Base-by-base conservation (phyloP, 164 flowering plant species). In the Protea cynaroides region DNA sequence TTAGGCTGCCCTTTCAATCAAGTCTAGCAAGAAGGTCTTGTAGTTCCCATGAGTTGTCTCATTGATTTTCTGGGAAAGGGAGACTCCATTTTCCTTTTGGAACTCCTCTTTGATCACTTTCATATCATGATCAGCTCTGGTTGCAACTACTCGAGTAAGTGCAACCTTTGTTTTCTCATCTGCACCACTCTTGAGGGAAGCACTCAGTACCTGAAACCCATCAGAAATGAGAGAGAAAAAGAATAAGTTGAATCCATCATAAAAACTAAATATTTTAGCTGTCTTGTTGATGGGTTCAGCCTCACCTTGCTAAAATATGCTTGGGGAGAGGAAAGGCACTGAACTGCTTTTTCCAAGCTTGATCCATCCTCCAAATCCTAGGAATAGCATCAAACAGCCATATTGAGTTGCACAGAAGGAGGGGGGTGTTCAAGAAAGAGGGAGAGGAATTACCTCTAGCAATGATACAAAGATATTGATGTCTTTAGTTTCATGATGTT, bases 21-120 rank as follows among this genome's bases (percentile, higher is more conserved):
- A 74, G 18, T 86, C 63, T 37, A 87, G 81, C 83, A 92, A 68
- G 76, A 89, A 81, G 22, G 87, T 88, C 76, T 77, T 87, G 63
- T 78, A 89, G 78, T 78, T 84, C 29, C 96, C 97, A 37, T 70
- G 65, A 53, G 80, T 74, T 7, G 51, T 71, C 3, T 76, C 81
- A 36, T 75, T 82, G 36, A 92, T 81, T 70, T 79, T 85, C 58
- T 75, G n/a, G 6, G 75, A 25, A 25, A 89, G 65, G 37, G 81
- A 38, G 64, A 76, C 78, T 34, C 88, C 88, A 69, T 69, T 73
- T 15, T 44, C 56, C 15, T 70, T 70, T 4, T 71, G 29, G 71
- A 70, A 92, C 59, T 77, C 86, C 53, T 80, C 90, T 51, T 70
- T 71, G 62, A 89, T 86, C 67, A 72, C 79, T 70, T 76, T 82